Evolutionary conservation across 1,284 basidiomycete genomes (phyloP).

Genomic region (Schizopora paradoxa): DNA sequence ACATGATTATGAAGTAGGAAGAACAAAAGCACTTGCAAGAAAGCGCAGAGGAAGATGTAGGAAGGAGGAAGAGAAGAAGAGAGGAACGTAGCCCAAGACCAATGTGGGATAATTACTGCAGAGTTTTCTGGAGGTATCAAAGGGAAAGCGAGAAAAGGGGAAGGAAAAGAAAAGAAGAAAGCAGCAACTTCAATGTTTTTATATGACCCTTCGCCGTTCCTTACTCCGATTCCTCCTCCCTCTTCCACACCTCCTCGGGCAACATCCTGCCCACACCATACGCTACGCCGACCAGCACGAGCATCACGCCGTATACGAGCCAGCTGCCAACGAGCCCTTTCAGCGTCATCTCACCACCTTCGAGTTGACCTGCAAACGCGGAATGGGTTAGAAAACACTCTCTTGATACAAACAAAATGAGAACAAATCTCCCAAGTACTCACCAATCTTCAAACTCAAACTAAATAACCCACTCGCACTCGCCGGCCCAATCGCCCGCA

Average conservation of each 20-base stretch:
- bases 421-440: slow-evolving; percentile 3
- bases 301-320: slow-evolving; percentile 12
- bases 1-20: no score
- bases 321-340: slow-evolving; percentile 1
- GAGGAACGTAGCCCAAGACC: no score
- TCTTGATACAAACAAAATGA: neutral
- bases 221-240: no score
- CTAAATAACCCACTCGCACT: slow-evolving; percentile 35
- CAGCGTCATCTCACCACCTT: neutral
- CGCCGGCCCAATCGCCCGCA: slow-evolving; percentile 48
- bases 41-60: no score
- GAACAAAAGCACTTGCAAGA: no score
- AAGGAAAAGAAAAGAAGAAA: no score
- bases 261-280: slow-evolving; percentile 18
- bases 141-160: no score
- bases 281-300: slow-evolving; percentile 21
- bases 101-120: no score
- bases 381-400: neutral
- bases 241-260: slow-evolving; percentile 12
- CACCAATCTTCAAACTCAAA: slow-evolving; percentile 7
- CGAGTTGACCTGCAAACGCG: neutral
- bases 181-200: no score
- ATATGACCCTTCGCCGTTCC: no score
- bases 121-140: no score
- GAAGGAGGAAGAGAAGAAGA: no score